A percentile compares a stretch with the other conserved stretches of the same genome.
These are phyloP conservation scores for Pythium sukuiense DNA, from an alignment of 352 stramenopile species.

Conservation along the genomic window DNA sequence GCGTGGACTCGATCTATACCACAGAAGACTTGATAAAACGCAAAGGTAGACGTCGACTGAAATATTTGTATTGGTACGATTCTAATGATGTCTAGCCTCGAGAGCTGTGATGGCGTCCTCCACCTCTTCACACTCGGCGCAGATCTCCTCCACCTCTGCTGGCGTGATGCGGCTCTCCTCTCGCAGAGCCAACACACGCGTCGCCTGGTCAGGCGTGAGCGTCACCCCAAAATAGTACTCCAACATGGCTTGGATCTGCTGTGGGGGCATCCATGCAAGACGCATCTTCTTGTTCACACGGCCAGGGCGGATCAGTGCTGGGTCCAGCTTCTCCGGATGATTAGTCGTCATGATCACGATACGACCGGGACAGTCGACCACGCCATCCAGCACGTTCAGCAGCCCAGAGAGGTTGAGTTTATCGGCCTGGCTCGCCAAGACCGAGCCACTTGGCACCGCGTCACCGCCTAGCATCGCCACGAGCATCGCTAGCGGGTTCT, in stretches of 20 bases:
- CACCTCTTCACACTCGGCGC: slow-evolving; percentile 34
- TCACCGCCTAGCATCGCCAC: not conserved
- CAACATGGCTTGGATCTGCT: slow-evolving; percentile 29
- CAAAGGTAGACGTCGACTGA: no score
- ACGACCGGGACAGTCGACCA: slow-evolving; percentile 67
- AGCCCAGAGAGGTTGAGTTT: slow-evolving; percentile 68
- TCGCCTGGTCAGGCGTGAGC: slow-evolving; percentile 10
- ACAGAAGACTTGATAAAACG: no score
- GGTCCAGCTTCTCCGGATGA: slow-evolving; percentile 84
- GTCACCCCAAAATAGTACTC: slow-evolving; percentile 34
- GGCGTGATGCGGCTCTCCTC: slow-evolving; percentile 21
- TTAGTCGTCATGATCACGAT: slow-evolving; percentile 91
- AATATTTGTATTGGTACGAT: no score
- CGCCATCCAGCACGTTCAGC: slow-evolving; percentile 85
- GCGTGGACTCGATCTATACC: no score
- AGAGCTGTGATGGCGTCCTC: slow-evolving; percentile 14
- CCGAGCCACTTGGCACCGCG: slow-evolving; percentile 14
- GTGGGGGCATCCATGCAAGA: slow-evolving; percentile 35
- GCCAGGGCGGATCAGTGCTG: slow-evolving; percentile 31
- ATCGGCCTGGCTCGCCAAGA: slow-evolving; percentile 26
- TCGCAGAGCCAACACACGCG: slow-evolving; percentile 13
- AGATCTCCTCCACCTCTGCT: slow-evolving; percentile 35
- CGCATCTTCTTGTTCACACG: slow-evolving; percentile 67
- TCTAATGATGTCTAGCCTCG: not conserved
- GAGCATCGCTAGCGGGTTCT: not conserved